Conservation (phyloP, 2,329 filamentous ascomycete genomes). For the Drechslerella dactyloides region DNA sequence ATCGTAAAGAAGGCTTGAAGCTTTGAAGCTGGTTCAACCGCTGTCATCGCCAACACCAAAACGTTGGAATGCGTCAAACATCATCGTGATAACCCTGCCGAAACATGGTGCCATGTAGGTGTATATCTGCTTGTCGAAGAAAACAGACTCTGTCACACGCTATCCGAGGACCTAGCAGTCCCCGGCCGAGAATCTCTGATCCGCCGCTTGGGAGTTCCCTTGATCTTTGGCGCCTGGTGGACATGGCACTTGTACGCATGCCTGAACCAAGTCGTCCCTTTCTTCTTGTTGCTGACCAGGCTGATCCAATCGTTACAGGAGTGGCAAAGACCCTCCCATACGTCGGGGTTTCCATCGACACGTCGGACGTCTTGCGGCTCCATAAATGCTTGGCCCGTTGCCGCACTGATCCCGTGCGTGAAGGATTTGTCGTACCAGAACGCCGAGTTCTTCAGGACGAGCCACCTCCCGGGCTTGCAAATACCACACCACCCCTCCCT, state of each 20-base stretch:
- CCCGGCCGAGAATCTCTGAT: constrained; percentile 46
- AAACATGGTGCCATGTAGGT: not conserved
- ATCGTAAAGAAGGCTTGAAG: not conserved
- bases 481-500: constrained; percentile 89
- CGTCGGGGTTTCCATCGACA: constrained; percentile 79
- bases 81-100: not conserved
- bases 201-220: constrained; percentile 72
- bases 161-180: constrained; percentile 44
- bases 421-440: constrained; percentile 96
- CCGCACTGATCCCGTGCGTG: constrained; percentile 82
- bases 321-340: constrained; percentile 80
- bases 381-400: constrained; percentile 78
- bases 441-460: constrained; percentile 86
- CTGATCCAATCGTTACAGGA: constrained; percentile 82
- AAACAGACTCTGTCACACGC: constrained; percentile 9
- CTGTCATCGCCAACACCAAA: not conserved
- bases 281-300: constrained; percentile 84
- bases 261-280: constrained; percentile 89
- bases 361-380: constrained; percentile 76
- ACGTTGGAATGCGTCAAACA: not conserved
- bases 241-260: constrained; percentile 74
- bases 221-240: constrained; percentile 71
- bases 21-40: not conserved
- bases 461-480: constrained; percentile 83
- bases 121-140: not conserved